Percentiles rank a stretch among this genome's conserved stretches.
Evolutionary conservation across 2,329 filamentous ascomycete species (phyloP).

Genomic region (Alternaria hordeiaustralica): DNA sequence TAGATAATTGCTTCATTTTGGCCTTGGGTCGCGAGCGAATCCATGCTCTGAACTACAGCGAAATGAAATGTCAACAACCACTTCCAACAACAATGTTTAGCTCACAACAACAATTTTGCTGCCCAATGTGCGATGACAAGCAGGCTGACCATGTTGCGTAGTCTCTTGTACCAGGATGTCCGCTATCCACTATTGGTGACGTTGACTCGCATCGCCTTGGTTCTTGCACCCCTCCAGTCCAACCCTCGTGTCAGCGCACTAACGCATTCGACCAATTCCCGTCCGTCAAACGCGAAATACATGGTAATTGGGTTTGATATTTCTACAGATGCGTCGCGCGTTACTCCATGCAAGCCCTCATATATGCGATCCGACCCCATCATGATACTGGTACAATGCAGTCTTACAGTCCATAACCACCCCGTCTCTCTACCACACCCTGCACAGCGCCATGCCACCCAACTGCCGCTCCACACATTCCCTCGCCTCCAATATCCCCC

Average conservation of each 20-base stretch:
- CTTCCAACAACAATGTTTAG: not conserved
- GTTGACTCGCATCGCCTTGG: slow-evolving; percentile 4
- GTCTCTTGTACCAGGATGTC: not conserved
- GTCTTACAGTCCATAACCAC: slow-evolving; percentile 9
- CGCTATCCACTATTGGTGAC: slow-evolving; percentile 1
- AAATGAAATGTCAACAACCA: not conserved
- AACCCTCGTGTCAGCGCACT: not conserved
- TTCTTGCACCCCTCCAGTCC: not conserved
- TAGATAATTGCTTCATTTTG: slow-evolving; percentile 7
- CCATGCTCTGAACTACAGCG: not conserved
- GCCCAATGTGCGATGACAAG: not conserved
- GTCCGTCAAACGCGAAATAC: not conserved
- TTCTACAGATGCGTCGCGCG: slow-evolving; percentile 11
- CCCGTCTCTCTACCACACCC: slow-evolving; percentile 56
- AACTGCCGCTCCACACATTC: slow-evolving; percentile 82
- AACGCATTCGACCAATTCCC: not conserved
- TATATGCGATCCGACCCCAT: not conserved
- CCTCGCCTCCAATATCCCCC: slow-evolving; percentile 78
- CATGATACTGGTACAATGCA: slow-evolving; percentile 9
- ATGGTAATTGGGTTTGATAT: slow-evolving; percentile 3
- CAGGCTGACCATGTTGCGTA: not conserved
- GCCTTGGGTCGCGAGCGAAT: not conserved
- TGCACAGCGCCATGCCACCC: slow-evolving; percentile 80
- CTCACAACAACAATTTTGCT: not conserved
- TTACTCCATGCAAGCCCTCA: not conserved